Base-by-base conservation (phyloP, 1,139 yeast genomes). In the Lodderomyces oxycetoniae region DNA sequence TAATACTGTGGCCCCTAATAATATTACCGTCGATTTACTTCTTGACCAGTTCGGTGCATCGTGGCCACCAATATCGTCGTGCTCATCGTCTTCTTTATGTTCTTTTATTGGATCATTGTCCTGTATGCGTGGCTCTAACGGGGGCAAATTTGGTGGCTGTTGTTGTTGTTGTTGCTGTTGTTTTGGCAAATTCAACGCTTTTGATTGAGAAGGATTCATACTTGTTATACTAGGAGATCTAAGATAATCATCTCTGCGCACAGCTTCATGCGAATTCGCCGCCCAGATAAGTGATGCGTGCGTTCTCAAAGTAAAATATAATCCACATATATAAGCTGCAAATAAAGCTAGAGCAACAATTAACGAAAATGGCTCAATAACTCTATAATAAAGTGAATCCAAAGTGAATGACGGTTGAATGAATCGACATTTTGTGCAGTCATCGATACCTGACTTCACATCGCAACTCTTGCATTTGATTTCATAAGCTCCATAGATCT, bases 41-140 rank as follows among this genome's bases (percentile, higher is more conserved):
- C 93, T 71, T 9, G 95, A 82, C 99, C 99, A 91, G 53, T 91
- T 91, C 28, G 98, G 97, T 0, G 96, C 95, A 56, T 89, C 97
- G 48, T 91, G 98, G 0, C 95, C 95, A 27, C 32, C 35, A 20
- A 8, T n/a, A 20, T n/a, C 23, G 4, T 51, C 63, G 16, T 29
- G 29, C 4, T 51, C 63, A 5, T 54, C 60, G 15, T 43, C 43
- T 25, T 46, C 52, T 14, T 37, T 34, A 21, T 20, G 35, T 23
- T 39, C 44, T 22, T 43, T 39, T 13, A 37, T 40, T 11, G 34
- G 30, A 12, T 37, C 41, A 1, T 30, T 30, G 10, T 42, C 45
- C 26, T 26, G 7, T 6, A 24, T 12, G 7, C 7, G 7, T 7
- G 8, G 26, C 26, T 24, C 14, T 12, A 14, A 24, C 6, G 26